These are phyloP conservation scores for Bremia lactucae DNA, from an alignment of 352 stramenopile species.

Conservation along the genomic window DNA sequence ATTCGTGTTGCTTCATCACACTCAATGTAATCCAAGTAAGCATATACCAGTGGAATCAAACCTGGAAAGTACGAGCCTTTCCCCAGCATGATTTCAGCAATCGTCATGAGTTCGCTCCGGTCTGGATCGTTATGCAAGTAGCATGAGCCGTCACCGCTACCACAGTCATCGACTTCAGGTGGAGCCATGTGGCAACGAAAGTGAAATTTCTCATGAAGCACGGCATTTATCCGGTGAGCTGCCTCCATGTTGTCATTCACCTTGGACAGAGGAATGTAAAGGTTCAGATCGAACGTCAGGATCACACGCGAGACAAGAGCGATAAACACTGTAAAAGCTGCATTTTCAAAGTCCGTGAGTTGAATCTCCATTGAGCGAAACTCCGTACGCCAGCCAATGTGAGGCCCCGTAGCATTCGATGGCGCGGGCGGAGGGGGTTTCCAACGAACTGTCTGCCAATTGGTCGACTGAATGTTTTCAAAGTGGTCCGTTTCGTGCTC, in stretches of 20 bases:
- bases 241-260: conserved; percentile 99
- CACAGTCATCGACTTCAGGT: conserved; percentile 59
- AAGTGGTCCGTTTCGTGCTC: conserved; percentile 90
- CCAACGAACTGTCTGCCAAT: conserved; percentile 99
- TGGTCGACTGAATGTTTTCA: conserved; percentile 99
- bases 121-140: conserved; percentile 53
- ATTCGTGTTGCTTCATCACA: conserved; percentile 88
- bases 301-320: conserved; percentile 96
- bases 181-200: conserved; percentile 94
- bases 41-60: conserved; percentile 93
- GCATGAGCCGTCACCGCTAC: conserved; percentile 25
- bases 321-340: conserved; percentile 98
- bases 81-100: conserved; percentile 93
- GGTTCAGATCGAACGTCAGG: conserved; percentile 97
- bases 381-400: conserved; percentile 84
- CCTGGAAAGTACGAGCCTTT: conserved; percentile 95
- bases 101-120: conserved; percentile 92
- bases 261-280: conserved; percentile 98
- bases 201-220: conserved; percentile 94
- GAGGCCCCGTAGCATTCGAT: conserved; percentile 16
- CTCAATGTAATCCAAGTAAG: conserved; percentile 96
- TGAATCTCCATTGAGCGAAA: conserved; percentile 99
- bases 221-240: conserved; percentile 92
- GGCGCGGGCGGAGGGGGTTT: conserved; percentile 93
- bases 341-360: conserved; percentile 99